phyloP scores from a whole-genome alignment of 2,329 filamentous ascomycete species.

The Fusarium sp. region DNA sequence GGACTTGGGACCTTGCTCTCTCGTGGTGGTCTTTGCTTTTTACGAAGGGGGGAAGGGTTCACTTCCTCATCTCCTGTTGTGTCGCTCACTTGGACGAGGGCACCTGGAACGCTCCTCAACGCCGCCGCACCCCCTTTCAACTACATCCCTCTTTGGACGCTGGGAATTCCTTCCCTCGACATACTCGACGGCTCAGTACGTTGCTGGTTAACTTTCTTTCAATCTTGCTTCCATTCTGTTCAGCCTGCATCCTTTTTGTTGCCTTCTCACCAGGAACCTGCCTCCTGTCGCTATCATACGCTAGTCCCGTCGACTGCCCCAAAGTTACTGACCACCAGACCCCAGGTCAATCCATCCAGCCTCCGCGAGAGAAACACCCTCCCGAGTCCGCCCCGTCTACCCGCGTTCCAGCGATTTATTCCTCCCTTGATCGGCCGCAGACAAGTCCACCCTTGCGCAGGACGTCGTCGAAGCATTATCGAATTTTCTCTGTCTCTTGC shows the following conservation, averaged over 20 bases:
- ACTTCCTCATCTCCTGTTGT: conserved; percentile 41
- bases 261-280: conserved; percentile 20
- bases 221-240: conserved; percentile 16
- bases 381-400: conserved; percentile 29
- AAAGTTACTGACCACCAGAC: conserved; percentile 38
- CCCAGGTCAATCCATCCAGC: conserved; percentile 28
- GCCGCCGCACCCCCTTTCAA: conserved; percentile 40
- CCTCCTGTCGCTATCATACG: conserved; percentile 21
- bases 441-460: conserved; percentile 23
- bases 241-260: conserved; percentile 15
- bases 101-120: conserved; percentile 35
- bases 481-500: conserved; percentile 13
- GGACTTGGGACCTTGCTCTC: conserved; percentile 35
- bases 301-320: conserved; percentile 21
- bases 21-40: conserved; percentile 43
- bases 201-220: conserved; percentile 32
- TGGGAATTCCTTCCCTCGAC: conserved; percentile 26
- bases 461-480: conserved; percentile 20
- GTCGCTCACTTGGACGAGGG: conserved; percentile 38
- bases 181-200: conserved; percentile 36
- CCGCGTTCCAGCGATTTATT: conserved; percentile 35
- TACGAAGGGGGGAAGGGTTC: conserved; percentile 41
- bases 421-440: conserved; percentile 35
- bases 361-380: conserved; percentile 27
- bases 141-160: conserved; percentile 23